Percentiles rank a stretch among this genome's conserved stretches.
Conservation (phyloP, 1,139 yeast genomes). For the Suhomyces ambrosiae region DNA sequence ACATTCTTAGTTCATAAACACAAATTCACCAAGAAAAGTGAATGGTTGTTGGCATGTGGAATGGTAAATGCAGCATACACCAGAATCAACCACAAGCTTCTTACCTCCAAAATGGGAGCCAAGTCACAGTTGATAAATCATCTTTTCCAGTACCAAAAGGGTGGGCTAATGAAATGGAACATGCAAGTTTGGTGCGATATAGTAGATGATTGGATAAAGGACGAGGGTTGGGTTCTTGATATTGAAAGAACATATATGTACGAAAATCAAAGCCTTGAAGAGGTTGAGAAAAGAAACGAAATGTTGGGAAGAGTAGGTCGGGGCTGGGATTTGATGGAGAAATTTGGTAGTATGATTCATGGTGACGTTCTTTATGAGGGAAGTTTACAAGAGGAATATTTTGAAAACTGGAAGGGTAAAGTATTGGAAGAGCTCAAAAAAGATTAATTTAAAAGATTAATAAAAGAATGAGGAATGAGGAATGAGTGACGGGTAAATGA, state of each 20-base stretch:
- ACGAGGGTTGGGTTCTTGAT: conserved; percentile 56
- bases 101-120: conserved; percentile 51
- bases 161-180: conserved; percentile 50
- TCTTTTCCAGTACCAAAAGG: conserved; percentile 56
- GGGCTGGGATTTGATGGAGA: conserved; percentile 35
- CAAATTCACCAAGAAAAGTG: conserved; percentile 54
- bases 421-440: conserved; percentile 6
- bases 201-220: conserved; percentile 53
- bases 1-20: conserved; percentile 54
- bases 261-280: conserved; percentile 28
- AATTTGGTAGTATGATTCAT: conserved; percentile 41
- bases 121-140: conserved; percentile 50
- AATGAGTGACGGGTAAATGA: no score
- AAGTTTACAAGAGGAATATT: conserved; percentile 32
- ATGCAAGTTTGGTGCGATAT: conserved; percentile 54
- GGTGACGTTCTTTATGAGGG: conserved; percentile 34
- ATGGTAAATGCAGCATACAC: conserved; percentile 60
- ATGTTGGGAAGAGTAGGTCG: conserved; percentile 33
- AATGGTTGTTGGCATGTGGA: conserved; percentile 73
- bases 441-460: neutral
- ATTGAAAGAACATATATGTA: conserved; percentile 44
- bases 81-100: conserved; percentile 51
- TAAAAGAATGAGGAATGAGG: neutral
- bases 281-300: conserved; percentile 24
- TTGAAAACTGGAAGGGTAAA: conserved; percentile 33